A percentile compares a stretch with the other conserved stretches of the same genome.
Conservation (phyloP, 2,329 filamentous ascomycete genomes). For the Xylariaceae sp. region DNA sequence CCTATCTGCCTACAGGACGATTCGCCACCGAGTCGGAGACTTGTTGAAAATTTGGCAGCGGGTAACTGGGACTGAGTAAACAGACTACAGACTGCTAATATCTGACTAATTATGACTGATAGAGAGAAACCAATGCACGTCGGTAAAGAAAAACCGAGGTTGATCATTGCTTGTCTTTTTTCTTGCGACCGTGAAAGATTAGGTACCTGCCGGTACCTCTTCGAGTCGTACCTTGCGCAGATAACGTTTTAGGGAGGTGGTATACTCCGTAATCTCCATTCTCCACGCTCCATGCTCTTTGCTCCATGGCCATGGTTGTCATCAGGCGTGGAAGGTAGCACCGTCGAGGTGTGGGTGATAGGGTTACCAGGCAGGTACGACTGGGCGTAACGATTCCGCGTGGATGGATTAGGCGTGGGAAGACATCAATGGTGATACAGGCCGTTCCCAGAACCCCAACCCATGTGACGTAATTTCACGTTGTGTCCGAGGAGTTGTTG, state of each 20-base stretch:
- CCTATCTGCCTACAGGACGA: not conserved
- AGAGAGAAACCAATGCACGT: no score
- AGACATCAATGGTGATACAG: not conserved
- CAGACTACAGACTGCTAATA: not conserved
- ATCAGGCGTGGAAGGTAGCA: no score
- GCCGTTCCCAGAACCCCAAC: not conserved
- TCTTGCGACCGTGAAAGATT: no score
- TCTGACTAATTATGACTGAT: not conserved
- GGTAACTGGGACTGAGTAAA: not conserved
- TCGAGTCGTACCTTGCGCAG: no score
- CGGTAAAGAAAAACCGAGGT: no score
- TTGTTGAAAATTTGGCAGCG: not conserved
- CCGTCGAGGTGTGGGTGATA: no score
- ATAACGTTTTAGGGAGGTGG: no score
- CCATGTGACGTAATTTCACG: not conserved
- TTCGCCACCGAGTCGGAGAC: not conserved
- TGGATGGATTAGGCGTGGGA: not conserved
- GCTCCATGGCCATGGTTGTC: no score
- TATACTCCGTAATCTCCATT: no score
- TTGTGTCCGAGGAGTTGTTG: not conserved
- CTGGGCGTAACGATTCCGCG: not conserved
- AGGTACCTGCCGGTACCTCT: no score
- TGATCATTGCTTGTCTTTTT: no score
- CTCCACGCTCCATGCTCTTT: no score
- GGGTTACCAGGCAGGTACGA: not conserved